These are phyloP conservation scores for Ilex asprella DNA, from an alignment of 257 asterid species.

Conservation along the genomic window DNA sequence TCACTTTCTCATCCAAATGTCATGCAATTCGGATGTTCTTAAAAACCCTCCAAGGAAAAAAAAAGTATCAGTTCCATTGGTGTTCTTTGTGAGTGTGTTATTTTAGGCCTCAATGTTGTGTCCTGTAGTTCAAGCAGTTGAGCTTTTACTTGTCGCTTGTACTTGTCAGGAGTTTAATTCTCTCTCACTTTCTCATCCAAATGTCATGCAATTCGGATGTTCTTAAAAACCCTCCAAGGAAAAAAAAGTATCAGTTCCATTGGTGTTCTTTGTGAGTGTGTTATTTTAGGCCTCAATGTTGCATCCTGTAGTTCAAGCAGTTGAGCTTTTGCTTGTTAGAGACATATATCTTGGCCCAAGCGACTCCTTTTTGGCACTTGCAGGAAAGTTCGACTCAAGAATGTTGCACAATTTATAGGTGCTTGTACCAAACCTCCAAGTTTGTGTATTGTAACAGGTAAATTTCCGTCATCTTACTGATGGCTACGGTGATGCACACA, in stretches of 20 bases:
- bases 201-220: not conserved
- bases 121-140: too few relatives aligned
- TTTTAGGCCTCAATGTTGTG: too few relatives aligned
- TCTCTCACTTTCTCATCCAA: not conserved
- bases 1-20: not conserved
- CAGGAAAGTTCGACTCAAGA: conserved; percentile 97
- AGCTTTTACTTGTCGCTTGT: not conserved
- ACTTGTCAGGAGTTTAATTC: not conserved
- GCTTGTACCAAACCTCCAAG: conserved; percentile 93
- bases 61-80: not conserved
- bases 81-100: not conserved
- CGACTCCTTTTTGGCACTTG: conserved; percentile 18
- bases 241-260: not conserved
- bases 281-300: too few relatives aligned
- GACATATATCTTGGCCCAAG: too few relatives aligned
- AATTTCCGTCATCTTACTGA: not conserved
- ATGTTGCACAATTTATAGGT: conserved; percentile 94
- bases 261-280: not conserved
- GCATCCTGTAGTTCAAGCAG: too few relatives aligned
- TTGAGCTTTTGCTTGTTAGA: too few relatives aligned
- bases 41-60: not conserved
- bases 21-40: not conserved
- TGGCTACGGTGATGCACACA: too few relatives aligned
- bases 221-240: too few relatives aligned
- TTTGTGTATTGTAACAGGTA: conserved; percentile 96